These are phyloP conservation scores for Thermomucor indicae-seudaticae DNA, from an alignment of 371 early-diverging fungal species.

Conservation along the genomic window DNA sequence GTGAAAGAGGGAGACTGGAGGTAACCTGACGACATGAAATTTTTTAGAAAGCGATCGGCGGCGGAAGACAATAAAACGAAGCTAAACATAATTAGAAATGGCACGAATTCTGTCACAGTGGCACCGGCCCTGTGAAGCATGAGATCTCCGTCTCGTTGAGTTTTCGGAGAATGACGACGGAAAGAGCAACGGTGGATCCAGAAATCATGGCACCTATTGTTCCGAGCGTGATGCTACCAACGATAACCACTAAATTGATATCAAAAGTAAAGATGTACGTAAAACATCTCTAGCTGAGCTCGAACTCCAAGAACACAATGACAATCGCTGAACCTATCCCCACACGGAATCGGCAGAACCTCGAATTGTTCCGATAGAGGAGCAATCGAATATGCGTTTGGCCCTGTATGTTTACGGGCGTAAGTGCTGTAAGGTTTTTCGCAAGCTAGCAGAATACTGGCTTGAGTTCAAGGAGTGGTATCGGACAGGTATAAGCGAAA, in stretches of 20 bases:
- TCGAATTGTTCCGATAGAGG: conserved; percentile 31
- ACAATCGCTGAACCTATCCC: conserved; percentile 32
- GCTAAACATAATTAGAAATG: too few relatives aligned
- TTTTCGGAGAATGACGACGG: conserved; percentile 16
- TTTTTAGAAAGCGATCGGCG: not conserved
- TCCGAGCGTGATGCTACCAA: conserved; percentile 28
- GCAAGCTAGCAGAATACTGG: conserved; percentile 37
- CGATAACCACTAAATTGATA: conserved; percentile 30
- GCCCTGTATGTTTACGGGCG: conserved; percentile 13
- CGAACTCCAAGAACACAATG: conserved; percentile 29
- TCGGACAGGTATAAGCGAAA: conserved; percentile 33
- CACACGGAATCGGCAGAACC: conserved; percentile 23
- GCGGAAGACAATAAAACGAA: too few relatives aligned
- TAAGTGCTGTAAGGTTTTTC: conserved; percentile 26
- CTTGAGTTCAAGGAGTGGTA: conserved; percentile 30
- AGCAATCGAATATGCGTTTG: conserved; percentile 22
- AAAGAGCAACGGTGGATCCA: conserved; percentile 23
- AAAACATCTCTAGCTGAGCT: conserved; percentile 41
- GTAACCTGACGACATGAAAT: not conserved
- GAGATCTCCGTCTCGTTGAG: conserved; percentile 18
- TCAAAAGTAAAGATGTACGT: conserved; percentile 37
- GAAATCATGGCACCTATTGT: conserved; percentile 25
- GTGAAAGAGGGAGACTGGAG: too few relatives aligned
- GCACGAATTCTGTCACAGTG: not conserved
- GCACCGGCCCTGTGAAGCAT: conserved; percentile 17